Evolutionary conservation across 1,139 yeast species (phyloP).

Genomic region (Yamadazyma friedrichii): DNA sequence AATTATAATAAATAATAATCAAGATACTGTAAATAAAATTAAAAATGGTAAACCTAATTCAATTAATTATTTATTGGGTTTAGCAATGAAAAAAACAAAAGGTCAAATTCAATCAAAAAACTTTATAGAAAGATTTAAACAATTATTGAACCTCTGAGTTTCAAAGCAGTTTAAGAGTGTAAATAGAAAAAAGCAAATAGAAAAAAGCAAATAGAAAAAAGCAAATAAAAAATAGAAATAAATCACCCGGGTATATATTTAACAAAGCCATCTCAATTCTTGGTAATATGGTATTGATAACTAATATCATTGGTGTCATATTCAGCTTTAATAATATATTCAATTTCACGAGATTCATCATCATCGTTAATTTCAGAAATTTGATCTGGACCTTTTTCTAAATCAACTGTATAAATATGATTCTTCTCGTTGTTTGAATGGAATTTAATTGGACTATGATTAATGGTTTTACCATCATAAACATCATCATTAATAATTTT

Average conservation of each 20-base stretch:
- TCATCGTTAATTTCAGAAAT: slow-evolving; percentile 1
- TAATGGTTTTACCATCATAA: slow-evolving; percentile 6
- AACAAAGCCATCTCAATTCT: slow-evolving; percentile 3
- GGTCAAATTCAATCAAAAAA: slow-evolving; percentile 60
- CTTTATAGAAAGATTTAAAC: slow-evolving; percentile 45
- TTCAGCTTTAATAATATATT: slow-evolving; percentile 14
- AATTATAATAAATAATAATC: slow-evolving; percentile 51
- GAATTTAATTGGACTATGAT: too few species aligned
- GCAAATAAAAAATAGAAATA: not conserved
- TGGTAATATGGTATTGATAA: slow-evolving; percentile 12
- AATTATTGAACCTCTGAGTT: slow-evolving; percentile 11
- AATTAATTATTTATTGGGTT: slow-evolving; percentile 75
- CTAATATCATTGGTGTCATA: slow-evolving; percentile 10
- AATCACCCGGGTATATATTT: too few species aligned
- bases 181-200: not conserved
- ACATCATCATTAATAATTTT: slow-evolving; percentile 11
- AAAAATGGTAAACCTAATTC: slow-evolving; percentile 60
- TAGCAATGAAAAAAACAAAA: slow-evolving; percentile 75
- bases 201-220: not conserved
- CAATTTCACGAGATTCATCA: slow-evolving; percentile 11
- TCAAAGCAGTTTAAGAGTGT: not conserved
- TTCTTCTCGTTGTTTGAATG: not conserved
- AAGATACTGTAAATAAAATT: slow-evolving; percentile 57
- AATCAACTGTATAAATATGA: slow-evolving; percentile 3
- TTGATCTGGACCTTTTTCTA: slow-evolving; percentile 2